Conservation (phyloP, 2,329 filamentous ascomycete genomes). For the Sporothrix brasiliensis region DNA sequence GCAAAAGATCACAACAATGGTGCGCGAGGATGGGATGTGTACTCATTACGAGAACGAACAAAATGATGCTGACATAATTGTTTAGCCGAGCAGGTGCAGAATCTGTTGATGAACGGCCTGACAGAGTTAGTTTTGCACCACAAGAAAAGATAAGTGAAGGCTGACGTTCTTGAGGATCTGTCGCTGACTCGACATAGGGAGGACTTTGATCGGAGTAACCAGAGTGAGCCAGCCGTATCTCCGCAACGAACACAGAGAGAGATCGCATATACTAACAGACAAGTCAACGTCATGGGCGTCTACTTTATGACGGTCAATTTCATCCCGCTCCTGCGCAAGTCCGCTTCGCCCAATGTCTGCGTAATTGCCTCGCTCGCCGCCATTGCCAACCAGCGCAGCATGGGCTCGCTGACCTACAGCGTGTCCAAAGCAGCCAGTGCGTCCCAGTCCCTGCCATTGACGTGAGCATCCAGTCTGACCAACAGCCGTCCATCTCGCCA, state of each 20-base stretch:
- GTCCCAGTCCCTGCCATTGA: slow-evolving; percentile 14
- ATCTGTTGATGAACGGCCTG: slow-evolving; percentile 8
- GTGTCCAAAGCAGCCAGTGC: slow-evolving; percentile 39
- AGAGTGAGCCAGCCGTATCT: background rate
- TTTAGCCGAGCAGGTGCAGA: slow-evolving; percentile 5
- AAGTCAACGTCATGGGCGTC: slow-evolving; percentile 41
- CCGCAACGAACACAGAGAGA: too few species aligned
- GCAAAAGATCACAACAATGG: slow-evolving; percentile 34
- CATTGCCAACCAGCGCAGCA: slow-evolving; percentile 37
- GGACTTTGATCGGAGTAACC: slow-evolving; percentile 14
- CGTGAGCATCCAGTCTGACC: background rate
- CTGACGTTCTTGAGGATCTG: too few species aligned
- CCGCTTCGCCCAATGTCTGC: slow-evolving; percentile 38
- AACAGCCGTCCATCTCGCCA: slow-evolving; percentile 13
- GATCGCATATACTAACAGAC: background rate
- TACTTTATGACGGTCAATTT: slow-evolving; percentile 40
- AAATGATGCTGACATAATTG: background rate
- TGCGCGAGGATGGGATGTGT: background rate
- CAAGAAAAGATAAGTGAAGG: too few species aligned
- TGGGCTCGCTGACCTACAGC: slow-evolving; percentile 38
- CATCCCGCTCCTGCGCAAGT: slow-evolving; percentile 39
- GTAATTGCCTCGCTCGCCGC: slow-evolving; percentile 40
- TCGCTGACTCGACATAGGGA: background rate
- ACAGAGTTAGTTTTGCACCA: background rate
- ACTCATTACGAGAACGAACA: background rate